These are phyloP conservation scores for Penicillium sclerotiorum DNA, from an alignment of 2,329 filamentous ascomycete genomes.

Conservation along the genomic window DNA sequence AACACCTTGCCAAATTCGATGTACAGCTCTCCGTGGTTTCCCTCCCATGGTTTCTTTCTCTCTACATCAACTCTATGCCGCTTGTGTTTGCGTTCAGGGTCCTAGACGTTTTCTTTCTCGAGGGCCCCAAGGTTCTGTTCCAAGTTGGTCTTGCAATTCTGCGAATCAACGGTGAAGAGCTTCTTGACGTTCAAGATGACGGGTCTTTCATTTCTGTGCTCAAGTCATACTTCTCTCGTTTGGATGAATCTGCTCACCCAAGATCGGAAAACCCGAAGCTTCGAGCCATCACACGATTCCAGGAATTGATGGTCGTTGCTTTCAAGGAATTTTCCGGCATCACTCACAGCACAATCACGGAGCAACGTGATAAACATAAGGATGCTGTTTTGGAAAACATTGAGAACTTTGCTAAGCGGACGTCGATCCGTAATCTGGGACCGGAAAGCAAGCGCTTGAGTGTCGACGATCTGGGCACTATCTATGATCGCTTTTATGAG, in stretches of 20 bases:
- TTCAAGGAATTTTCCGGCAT: conserved; percentile 98
- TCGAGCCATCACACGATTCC: conserved; percentile 90
- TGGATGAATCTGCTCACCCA: conserved; percentile 95
- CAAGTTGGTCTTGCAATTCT: conserved; percentile 96
- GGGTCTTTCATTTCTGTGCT: conserved; percentile 95
- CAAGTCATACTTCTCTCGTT: conserved; percentile 88
- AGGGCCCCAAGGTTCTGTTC: conserved; percentile 95
- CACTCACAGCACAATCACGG: conserved; percentile 88
- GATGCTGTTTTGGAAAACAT: conserved; percentile 93
- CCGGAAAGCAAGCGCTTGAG: conserved; percentile 92
- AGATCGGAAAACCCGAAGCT: conserved; percentile 94
- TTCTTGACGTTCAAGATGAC: conserved; percentile 90
- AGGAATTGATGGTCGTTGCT: conserved; percentile 97
- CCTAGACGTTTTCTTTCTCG: conserved; percentile 95
- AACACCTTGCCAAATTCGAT: conserved; percentile 94
- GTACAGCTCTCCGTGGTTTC: conserved; percentile 97
- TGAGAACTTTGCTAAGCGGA: conserved; percentile 95
- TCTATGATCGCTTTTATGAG: conserved; percentile 94
- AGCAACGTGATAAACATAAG: conserved; percentile 89
- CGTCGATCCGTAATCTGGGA: conserved; percentile 91
- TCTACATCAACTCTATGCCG: conserved; percentile 99
- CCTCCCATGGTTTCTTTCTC: conserved; percentile 93
- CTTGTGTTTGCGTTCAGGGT: conserved; percentile 96
- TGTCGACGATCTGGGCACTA: conserved; percentile 79
- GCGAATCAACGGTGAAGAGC: conserved; percentile 92